These are phyloP conservation scores for Ganoderma multipileum DNA, from an alignment of 1,284 basidiomycete genomes.

Conservation along the genomic window DNA sequence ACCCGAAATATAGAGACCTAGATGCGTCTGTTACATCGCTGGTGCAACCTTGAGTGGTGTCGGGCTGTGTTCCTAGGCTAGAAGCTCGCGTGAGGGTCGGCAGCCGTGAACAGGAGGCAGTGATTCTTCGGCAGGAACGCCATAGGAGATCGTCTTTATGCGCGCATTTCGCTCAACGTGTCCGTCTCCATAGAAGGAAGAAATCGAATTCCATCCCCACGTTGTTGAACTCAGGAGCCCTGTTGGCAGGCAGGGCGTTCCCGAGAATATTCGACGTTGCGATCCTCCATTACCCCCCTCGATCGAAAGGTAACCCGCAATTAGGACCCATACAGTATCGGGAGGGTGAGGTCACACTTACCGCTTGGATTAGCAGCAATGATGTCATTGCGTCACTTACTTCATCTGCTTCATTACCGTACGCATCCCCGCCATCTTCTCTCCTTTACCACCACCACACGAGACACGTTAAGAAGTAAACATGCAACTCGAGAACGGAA, in stretches of 20 bases:
- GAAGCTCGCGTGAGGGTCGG: not conserved
- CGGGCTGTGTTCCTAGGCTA: not conserved
- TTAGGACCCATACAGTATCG: not conserved
- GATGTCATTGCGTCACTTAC: not conserved
- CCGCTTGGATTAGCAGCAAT: not conserved
- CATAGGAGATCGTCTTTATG: not conserved
- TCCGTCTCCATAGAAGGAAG: not conserved
- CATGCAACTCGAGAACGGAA: constrained; percentile 29
- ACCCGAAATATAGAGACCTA: not conserved
- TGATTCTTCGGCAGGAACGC: not conserved
- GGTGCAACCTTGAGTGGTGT: not conserved
- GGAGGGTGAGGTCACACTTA: not conserved
- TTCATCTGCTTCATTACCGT: not conserved
- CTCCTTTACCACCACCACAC: not conserved
- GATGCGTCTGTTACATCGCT: not conserved
- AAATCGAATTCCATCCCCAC: not conserved
- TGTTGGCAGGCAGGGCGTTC: not conserved
- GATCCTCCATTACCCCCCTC: not conserved
- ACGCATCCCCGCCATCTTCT: not conserved
- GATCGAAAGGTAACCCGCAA: not conserved
- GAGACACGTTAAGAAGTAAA: constrained; percentile 3
- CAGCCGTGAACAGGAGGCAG: not conserved
- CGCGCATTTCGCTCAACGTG: constrained; percentile 1
- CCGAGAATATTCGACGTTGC: not conserved
- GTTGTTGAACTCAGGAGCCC: too few species aligned